Conservation (phyloP, 1,139 yeast genomes). For the Pichia sp. region DNA sequence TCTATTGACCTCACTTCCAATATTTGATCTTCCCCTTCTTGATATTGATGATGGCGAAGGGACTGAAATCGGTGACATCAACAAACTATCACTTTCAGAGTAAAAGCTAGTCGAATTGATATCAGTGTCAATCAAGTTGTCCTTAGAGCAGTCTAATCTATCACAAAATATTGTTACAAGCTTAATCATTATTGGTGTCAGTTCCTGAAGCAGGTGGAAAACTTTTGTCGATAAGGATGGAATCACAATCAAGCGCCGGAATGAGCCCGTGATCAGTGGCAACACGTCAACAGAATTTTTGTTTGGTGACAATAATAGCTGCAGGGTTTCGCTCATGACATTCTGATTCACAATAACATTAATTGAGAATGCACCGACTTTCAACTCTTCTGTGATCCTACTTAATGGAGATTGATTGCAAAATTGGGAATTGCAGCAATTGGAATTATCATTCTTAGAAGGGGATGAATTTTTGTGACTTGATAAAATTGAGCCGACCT, state of each 20-base stretch:
- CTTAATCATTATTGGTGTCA: slow-evolving; percentile 15
- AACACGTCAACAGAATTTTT: slow-evolving; percentile 16
- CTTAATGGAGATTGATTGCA: no score
- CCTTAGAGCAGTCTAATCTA: no score
- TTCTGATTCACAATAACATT: slow-evolving; percentile 37
- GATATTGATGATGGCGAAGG: no score
- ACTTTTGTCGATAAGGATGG: slow-evolving; percentile 16
- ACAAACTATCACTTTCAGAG: no score
- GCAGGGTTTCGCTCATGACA: slow-evolving; percentile 27
- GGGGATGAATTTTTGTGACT: neutral
- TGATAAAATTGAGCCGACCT: no score
- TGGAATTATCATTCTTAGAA: no score
- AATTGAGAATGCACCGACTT: slow-evolving; percentile 37
- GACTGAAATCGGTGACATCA: no score
- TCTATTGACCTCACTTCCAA: no score
- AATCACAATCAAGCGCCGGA: slow-evolving; percentile 26
- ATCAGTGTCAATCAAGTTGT: no score
- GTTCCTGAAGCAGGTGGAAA: slow-evolving; percentile 14
- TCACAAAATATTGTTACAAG: slow-evolving; percentile 4
- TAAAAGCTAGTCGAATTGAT: no score
- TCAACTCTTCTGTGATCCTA: slow-evolving; percentile 18
- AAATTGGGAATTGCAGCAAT: no score
- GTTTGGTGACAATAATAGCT: slow-evolving; percentile 28
- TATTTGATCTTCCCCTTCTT: no score
- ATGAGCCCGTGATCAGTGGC: slow-evolving; percentile 32